Conservation (phyloP, 306 rosid species). For the Quercus gilva region DNA sequence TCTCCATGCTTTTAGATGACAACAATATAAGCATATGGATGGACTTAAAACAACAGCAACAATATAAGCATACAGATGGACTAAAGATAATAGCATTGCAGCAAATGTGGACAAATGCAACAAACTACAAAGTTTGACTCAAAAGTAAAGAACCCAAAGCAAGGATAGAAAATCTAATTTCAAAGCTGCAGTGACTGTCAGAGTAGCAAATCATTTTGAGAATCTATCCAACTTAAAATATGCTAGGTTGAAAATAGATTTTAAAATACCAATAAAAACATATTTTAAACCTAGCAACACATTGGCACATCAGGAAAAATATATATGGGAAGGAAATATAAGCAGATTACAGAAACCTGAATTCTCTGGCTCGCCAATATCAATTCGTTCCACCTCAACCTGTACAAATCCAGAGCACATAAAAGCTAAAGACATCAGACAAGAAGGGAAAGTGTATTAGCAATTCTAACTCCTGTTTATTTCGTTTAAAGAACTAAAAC, state of each 20-base stretch:
- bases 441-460: neutral
- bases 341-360: conserved; percentile 43
- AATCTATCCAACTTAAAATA: neutral
- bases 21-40: too few species aligned
- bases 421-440: conserved; percentile 1
- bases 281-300: conserved; percentile 1
- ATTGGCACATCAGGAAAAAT: neutral
- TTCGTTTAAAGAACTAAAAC: neutral
- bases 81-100: too few species aligned
- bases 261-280: neutral
- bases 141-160: neutral
- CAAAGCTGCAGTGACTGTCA: neutral
- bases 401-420: conserved; percentile 28
- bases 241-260: neutral
- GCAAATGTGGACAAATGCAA: too few species aligned
- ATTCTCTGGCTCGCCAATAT: conserved; percentile 68
- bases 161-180: neutral
- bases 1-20: too few species aligned
- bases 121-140: neutral
- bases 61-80: too few species aligned
- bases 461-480: conserved; percentile 3
- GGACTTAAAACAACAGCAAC: too few species aligned
- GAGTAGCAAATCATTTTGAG: neutral
- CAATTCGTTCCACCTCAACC: conserved; percentile 94
- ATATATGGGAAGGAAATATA: conserved; percentile 9